phyloP scores from a whole-genome alignment of 495 filamentous ascomycete genomes.

The Pseudoneurospora amorphoporcata region DNA sequence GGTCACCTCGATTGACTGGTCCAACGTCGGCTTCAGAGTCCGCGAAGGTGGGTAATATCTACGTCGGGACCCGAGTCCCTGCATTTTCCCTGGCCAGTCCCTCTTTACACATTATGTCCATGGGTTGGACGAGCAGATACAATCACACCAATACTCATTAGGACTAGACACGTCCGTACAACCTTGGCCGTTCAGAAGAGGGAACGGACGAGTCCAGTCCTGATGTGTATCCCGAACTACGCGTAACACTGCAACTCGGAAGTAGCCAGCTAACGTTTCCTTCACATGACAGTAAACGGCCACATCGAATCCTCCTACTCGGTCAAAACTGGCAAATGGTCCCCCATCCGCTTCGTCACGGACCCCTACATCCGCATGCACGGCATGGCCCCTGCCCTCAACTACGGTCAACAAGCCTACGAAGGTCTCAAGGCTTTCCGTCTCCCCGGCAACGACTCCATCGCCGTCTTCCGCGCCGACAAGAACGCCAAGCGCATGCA shows the following conservation, averaged over 20 bases:
- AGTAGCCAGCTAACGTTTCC: background rate
- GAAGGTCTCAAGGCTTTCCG: slow-evolving; percentile 92
- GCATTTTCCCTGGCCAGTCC: background rate
- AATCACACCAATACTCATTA: background rate
- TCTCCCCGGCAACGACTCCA: slow-evolving; percentile 44
- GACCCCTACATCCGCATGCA: slow-evolving; percentile 76
- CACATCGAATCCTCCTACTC: slow-evolving; percentile 69
- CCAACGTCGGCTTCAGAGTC: slow-evolving; percentile 78
- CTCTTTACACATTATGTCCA: background rate
- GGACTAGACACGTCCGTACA: too few species aligned
- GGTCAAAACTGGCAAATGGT: slow-evolving; percentile 62
- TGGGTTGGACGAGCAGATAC: background rate
- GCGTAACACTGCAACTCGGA: background rate
- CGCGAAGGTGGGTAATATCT: slow-evolving; percentile 58
- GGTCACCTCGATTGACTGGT: slow-evolving; percentile 81
- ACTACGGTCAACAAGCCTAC: slow-evolving; percentile 91
- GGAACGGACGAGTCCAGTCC: background rate
- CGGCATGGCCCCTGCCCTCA: slow-evolving; percentile 81
- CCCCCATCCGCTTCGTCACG: slow-evolving; percentile 56
- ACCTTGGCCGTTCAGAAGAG: too few species aligned
- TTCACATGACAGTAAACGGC: slow-evolving; percentile 50
- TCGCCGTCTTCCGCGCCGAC: slow-evolving; percentile 72
- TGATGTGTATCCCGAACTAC: background rate
- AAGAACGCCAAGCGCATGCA: slow-evolving; percentile 75
- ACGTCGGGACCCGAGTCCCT: background rate